phyloP scores from a whole-genome alignment of 306 rosid species.

The Ziziphus jujuba region DNA sequence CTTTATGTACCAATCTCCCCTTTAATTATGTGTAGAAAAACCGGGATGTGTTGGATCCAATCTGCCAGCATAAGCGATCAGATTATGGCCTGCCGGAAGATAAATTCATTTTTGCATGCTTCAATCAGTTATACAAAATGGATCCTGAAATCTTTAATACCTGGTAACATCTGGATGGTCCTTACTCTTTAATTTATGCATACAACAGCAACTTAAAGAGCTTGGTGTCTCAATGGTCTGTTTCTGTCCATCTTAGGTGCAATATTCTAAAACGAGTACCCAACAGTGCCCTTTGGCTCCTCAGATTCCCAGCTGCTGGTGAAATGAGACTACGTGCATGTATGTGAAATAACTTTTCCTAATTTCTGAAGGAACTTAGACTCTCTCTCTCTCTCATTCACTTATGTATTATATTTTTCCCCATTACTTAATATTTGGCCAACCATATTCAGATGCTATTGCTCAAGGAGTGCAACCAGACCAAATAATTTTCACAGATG shows the following conservation, averaged over 20 bases:
- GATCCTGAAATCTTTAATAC: conserved; percentile 92
- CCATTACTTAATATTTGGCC: conserved; percentile 17
- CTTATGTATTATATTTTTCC: background rate
- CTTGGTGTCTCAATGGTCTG: conserved; percentile 20
- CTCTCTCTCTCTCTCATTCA: background rate
- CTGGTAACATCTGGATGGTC: conserved; percentile 57
- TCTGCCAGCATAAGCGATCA: conserved; percentile 75
- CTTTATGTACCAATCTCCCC: background rate
- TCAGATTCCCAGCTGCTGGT: conserved; percentile 97
- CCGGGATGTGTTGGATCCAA: conserved; percentile 60
- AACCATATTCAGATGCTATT: conserved; percentile 62
- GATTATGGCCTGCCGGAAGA: conserved; percentile 90
- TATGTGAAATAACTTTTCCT: conserved; percentile 34
- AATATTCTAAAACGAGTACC: conserved; percentile 95
- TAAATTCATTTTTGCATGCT: conserved; percentile 92
- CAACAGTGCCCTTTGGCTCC: conserved; percentile 97
- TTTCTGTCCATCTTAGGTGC: conserved; percentile 58
- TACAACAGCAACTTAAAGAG: background rate
- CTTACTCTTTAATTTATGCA: conserved; percentile 14
- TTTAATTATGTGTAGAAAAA: background rate
- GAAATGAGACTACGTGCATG: conserved; percentile 89
- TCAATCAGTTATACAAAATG: conserved; percentile 98
- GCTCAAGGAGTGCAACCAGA: conserved; percentile 91
- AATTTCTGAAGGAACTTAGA: background rate
- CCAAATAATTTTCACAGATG: conserved; percentile 94